Evolutionary conservation across 768 basidiomycete genomes (phyloP).

Genomic region (Tylopilus balloui): DNA sequence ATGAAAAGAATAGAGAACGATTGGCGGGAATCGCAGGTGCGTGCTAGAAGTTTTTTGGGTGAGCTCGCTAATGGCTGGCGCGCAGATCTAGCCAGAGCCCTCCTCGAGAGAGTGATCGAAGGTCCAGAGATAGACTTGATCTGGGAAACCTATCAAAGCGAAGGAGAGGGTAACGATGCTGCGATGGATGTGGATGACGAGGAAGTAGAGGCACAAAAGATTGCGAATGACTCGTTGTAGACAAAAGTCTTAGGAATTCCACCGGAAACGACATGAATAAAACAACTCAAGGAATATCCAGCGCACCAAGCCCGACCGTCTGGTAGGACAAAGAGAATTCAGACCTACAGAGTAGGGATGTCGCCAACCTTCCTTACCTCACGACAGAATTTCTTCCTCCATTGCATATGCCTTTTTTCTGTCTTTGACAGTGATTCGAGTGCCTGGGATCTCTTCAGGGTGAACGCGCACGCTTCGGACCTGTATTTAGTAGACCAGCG

Average conservation of each 20-base stretch:
- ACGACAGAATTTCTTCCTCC: slow-evolving; percentile 55
- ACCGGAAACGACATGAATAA: neutral
- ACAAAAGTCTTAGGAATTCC: neutral
- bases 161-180: slow-evolving; percentile 37
- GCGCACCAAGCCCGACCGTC: slow-evolving; percentile 16
- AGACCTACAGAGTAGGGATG: neutral
- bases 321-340: neutral
- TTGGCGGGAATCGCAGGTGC: slow-evolving; percentile 48
- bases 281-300: slow-evolving; percentile 17
- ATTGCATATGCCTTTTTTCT: slow-evolving; percentile 43
- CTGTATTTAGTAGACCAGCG: slow-evolving; percentile 47
- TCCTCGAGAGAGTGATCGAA: slow-evolving; percentile 65
- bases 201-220: slow-evolving; percentile 39
- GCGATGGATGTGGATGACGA: slow-evolving; percentile 54
- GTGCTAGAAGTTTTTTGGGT: slow-evolving; percentile 12
- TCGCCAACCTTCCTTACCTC: slow-evolving; percentile 30
- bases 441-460: slow-evolving; percentile 37
- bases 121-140: slow-evolving; percentile 66
- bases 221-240: slow-evolving; percentile 9
- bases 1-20: slow-evolving; percentile 35
- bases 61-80: slow-evolving; percentile 4
- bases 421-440: slow-evolving; percentile 32
- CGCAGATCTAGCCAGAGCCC: slow-evolving; percentile 53
- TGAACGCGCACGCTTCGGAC: slow-evolving; percentile 50
- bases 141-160: slow-evolving; percentile 56